Conservation (phyloP, 2,329 filamentous ascomycete genomes). For the Coniochaeta ligniaria region DNA sequence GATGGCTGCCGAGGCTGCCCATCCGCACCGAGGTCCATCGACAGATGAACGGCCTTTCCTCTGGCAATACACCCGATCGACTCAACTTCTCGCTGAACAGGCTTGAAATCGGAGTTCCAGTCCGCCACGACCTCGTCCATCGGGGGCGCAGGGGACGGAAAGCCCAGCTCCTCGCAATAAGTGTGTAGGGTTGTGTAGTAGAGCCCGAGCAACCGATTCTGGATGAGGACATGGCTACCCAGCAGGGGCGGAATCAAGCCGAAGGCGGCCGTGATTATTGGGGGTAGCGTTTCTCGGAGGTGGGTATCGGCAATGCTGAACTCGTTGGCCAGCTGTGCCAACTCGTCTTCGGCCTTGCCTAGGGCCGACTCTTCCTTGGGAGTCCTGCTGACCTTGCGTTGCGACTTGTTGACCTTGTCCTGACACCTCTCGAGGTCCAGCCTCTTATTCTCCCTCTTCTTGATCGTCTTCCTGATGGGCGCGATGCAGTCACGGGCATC, state of each 20-base stretch:
- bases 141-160: constrained; percentile 65
- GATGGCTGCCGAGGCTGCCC: constrained; percentile 15
- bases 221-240: constrained; percentile 63
- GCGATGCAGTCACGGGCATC: constrained; percentile 62
- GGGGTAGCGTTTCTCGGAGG: constrained; percentile 63
- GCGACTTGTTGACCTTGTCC: constrained; percentile 59
- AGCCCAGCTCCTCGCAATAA: constrained; percentile 61
- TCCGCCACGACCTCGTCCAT: constrained; percentile 62
- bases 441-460: constrained; percentile 76
- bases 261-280: constrained; percentile 62
- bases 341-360: constrained; percentile 64
- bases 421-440: constrained; percentile 76
- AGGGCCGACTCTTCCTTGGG: constrained; percentile 68
- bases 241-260: constrained; percentile 68
- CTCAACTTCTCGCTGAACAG: constrained; percentile 61
- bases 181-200: constrained; percentile 72
- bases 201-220: constrained; percentile 69
- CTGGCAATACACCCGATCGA: constrained; percentile 54
- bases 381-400: constrained; percentile 62
- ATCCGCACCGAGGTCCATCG: constrained; percentile 28
- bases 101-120: constrained; percentile 58
- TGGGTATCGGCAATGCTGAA: constrained; percentile 71
- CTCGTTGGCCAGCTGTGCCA: constrained; percentile 57
- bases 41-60: constrained; percentile 57
- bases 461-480: constrained; percentile 74